phyloP scores from a whole-genome alignment of 1,284 basidiomycete species.

The Naganishia cerealis region DNA sequence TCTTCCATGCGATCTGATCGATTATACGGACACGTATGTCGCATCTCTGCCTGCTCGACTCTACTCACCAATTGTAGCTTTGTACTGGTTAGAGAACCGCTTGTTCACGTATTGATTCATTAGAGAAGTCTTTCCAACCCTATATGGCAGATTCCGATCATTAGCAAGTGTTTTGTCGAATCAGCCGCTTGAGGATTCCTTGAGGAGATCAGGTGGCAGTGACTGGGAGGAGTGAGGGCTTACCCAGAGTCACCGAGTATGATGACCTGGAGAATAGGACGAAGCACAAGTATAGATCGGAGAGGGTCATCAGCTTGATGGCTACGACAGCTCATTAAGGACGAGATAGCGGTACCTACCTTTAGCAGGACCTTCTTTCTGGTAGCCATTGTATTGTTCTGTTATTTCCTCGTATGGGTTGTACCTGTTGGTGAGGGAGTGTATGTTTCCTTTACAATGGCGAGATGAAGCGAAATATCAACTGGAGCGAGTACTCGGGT shows the following conservation, averaged over 20 bases:
- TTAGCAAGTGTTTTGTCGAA: not conserved
- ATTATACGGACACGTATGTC: constrained; percentile 28
- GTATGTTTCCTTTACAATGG: not conserved
- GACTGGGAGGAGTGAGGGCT: constrained; percentile 49
- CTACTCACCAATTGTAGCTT: constrained; percentile 81
- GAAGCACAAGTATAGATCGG: constrained; percentile 16
- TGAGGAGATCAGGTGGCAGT: not conserved
- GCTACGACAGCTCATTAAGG: too few relatives aligned
- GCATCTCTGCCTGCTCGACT: not conserved
- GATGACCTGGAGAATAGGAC: constrained; percentile 69
- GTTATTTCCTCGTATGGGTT: not conserved
- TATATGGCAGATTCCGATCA: constrained; percentile 46
- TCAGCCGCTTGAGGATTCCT: constrained; percentile 2
- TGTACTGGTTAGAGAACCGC: constrained; percentile 99
- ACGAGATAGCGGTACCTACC: constrained; percentile 57
- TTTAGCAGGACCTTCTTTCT: constrained; percentile 83
- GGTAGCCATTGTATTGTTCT: constrained; percentile 56
- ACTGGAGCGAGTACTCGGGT: not conserved
- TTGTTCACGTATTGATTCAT: constrained; percentile 99
- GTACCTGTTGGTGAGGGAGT: not conserved
- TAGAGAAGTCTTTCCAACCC: constrained; percentile 98
- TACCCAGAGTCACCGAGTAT: constrained; percentile 97
- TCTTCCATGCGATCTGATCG: not conserved
- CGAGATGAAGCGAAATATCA: not conserved
- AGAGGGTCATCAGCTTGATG: not conserved